Evolutionary conservation across 371 early-diverging fungal species (phyloP).

Genomic region (Rhizomucor pusillus): DNA sequence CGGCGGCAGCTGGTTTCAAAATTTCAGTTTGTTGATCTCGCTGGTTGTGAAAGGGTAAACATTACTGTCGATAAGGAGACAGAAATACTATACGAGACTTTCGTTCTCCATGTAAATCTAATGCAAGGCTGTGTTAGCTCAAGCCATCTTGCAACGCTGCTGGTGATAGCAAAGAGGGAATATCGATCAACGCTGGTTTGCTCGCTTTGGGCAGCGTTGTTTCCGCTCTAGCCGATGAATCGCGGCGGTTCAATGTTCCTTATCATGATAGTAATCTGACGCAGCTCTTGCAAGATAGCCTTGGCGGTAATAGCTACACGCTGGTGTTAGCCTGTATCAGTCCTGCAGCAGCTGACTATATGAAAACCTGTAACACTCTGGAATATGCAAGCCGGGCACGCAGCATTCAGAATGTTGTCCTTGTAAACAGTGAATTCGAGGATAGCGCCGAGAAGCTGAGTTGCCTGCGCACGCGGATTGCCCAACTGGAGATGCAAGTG

Average conservation of each 20-base stretch:
- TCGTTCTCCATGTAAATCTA: background rate
- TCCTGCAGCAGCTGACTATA: slow-evolving; percentile 68
- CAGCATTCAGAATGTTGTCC: slow-evolving; percentile 78
- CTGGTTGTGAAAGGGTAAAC: slow-evolving; percentile 96
- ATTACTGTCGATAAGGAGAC: background rate
- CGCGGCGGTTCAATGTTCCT: slow-evolving; percentile 71
- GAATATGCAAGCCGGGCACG: slow-evolving; percentile 87
- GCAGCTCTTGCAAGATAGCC: slow-evolving; percentile 88
- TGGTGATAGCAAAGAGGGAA: slow-evolving; percentile 90
- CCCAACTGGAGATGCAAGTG: slow-evolving; percentile 57
- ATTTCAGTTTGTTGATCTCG: slow-evolving; percentile 99
- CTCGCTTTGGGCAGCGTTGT: slow-evolving; percentile 97
- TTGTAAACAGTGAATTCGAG: slow-evolving; percentile 27
- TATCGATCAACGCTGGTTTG: slow-evolving; percentile 94
- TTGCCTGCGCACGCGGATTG: slow-evolving; percentile 29
- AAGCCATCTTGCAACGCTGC: slow-evolving; percentile 94
- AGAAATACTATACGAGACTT: background rate
- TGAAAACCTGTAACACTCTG: slow-evolving; percentile 88
- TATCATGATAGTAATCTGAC: slow-evolving; percentile 95
- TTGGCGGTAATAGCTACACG: slow-evolving; percentile 89
- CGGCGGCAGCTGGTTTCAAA: slow-evolving; percentile 79
- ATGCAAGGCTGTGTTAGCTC: slow-evolving; percentile 36
- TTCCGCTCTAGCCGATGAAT: slow-evolving; percentile 88
- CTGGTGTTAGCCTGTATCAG: slow-evolving; percentile 91
- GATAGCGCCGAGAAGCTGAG: slow-evolving; percentile 13